A percentile compares a stretch with the other conserved stretches of the same genome.
Conservation (phyloP, 2,329 filamentous ascomycete genomes). For the Aspergillus chevalieri region DNA sequence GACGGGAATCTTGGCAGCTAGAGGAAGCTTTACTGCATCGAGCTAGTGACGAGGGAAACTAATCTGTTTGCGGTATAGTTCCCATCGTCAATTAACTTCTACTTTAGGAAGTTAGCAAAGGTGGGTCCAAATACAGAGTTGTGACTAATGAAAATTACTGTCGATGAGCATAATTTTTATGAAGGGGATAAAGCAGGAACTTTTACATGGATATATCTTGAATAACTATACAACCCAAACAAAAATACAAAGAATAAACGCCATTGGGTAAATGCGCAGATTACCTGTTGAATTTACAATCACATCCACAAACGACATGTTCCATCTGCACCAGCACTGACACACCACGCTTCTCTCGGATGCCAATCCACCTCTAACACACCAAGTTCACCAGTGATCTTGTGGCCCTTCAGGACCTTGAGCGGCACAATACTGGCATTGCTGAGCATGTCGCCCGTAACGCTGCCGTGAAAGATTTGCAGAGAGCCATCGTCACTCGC, state of each 20-base stretch:
- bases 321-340: slow-evolving; percentile 90
- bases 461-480: slow-evolving; percentile 95
- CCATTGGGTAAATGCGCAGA: slow-evolving; percentile 15
- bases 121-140: slow-evolving; percentile 10
- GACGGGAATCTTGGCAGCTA: neutral
- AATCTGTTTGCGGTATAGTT: neutral
- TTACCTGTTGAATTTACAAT: slow-evolving; percentile 16
- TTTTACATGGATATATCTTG: slow-evolving; percentile 29
- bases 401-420: slow-evolving; percentile 88
- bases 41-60: no score
- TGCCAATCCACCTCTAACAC: slow-evolving; percentile 97
- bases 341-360: slow-evolving; percentile 84
- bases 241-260: slow-evolving; percentile 22
- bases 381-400: slow-evolving; percentile 75
- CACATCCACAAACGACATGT: slow-evolving; percentile 84
- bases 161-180: neutral
- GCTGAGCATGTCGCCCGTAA: slow-evolving; percentile 89
- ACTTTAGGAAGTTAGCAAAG: slow-evolving; percentile 18
- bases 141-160: neutral
- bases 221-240: slow-evolving; percentile 8
- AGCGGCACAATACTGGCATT: slow-evolving; percentile 94
- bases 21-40: no score
- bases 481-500: slow-evolving; percentile 90
- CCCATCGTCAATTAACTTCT: slow-evolving; percentile 6
- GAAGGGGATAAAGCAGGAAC: slow-evolving; percentile 6